Percentiles rank a stretch among this genome's conserved stretches.
phyloP scores from a whole-genome alignment of 768 basidiomycete genomes.

The Termitomyces eurrhizus region DNA sequence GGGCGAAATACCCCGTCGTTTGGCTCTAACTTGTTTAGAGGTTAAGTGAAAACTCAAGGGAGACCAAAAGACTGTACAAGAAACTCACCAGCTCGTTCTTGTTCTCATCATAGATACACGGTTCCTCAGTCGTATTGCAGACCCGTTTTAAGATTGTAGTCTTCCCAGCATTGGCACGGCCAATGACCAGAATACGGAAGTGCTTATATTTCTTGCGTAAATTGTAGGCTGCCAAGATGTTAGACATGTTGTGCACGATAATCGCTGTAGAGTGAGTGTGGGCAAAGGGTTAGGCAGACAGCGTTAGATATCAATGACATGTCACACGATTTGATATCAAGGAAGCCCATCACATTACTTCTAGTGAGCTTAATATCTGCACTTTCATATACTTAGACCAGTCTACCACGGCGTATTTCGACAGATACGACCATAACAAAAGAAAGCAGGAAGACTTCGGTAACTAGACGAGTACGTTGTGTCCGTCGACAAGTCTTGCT shows the following conservation, averaged over 20 bases:
- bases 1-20: not conserved
- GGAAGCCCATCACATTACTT: not conserved
- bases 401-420: no score
- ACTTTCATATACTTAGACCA: no score
- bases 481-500: no score
- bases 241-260: not conserved
- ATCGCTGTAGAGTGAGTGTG: not conserved
- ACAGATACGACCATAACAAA: no score
- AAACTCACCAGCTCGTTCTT: not conserved
- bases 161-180: conserved; percentile 8
- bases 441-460: no score
- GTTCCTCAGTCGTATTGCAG: not conserved
- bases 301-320: no score
- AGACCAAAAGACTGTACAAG: not conserved
- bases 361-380: no score
- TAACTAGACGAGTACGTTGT: no score
- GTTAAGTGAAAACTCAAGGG: not conserved
- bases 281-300: not conserved
- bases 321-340: not conserved
- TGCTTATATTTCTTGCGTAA: conserved; percentile 1
- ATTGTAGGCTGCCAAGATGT: not conserved
- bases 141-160: not conserved
- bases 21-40: not conserved
- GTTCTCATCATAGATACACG: not conserved
- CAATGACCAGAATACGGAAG: conserved; percentile 10